Evolutionary conservation across 2,329 filamentous ascomycete species (phyloP).

Genomic region (Hymenoscyphus fructigenus): DNA sequence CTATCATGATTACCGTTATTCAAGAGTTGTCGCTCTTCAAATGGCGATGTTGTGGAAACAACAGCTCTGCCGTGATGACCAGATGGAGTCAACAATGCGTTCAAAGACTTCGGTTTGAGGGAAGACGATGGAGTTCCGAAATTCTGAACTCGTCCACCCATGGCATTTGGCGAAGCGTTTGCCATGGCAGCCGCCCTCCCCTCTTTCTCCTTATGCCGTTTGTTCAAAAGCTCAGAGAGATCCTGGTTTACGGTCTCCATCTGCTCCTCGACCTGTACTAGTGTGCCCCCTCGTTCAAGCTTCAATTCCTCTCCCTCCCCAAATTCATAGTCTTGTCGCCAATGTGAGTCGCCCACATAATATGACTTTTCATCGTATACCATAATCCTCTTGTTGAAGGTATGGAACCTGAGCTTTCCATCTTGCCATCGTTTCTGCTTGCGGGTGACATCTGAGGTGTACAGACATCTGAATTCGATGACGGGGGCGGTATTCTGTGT

Average conservation of each 20-base stretch:
- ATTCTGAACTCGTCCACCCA: constrained; percentile 18
- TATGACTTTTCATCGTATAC: constrained; percentile 81
- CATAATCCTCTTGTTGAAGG: constrained; percentile 89
- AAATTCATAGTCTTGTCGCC: constrained; percentile 66
- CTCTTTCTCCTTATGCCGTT: constrained; percentile 59
- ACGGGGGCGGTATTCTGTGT: constrained; percentile 66
- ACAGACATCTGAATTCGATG: constrained; percentile 80
- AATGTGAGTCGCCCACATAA: constrained; percentile 82
- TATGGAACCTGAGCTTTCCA: constrained; percentile 82
- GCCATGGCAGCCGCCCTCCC: constrained; percentile 41
- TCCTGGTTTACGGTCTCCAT: constrained; percentile 76
- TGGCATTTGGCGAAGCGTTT: constrained; percentile 33
- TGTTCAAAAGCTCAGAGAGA: constrained; percentile 71
- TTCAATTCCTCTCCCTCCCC: constrained; percentile 79
- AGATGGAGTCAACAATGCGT: constrained; percentile 62
- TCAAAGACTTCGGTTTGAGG: constrained; percentile 56
- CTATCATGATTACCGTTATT: constrained; percentile 14
- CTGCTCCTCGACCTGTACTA: constrained; percentile 78
- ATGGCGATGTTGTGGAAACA: constrained; percentile 61
- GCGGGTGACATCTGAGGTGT: constrained; percentile 77
- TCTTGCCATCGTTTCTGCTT: constrained; percentile 96
- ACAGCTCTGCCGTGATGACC: constrained; percentile 62
- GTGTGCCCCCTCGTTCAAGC: constrained; percentile 70
- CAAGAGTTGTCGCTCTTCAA: constrained; percentile 53
- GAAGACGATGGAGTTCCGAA: constrained; percentile 42